Evolutionary conservation across 164 flowering plant species (phyloP), one percentile per base, ranked within the genome.

Genomic region (Pachysandra terminalis): DNA sequence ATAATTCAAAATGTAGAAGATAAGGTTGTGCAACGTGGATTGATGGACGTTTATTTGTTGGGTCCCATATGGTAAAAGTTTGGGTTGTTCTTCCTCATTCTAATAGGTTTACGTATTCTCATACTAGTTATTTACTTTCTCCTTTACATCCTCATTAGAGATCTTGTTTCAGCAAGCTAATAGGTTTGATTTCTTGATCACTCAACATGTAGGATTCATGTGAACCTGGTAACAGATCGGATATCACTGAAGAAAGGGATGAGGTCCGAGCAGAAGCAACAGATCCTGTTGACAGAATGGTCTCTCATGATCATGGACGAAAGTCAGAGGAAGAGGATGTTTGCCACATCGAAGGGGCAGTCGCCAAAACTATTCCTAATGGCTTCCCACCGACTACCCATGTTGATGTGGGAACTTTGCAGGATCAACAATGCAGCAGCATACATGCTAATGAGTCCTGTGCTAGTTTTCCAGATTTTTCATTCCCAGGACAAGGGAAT

Each of bases 161-260:
- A 51, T 27, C 51, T 21, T 59, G 12, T 9, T 49, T 28, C 60
- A 26, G 35, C 13, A 57, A 66, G 28, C 62, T 25, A 65, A 21
- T 56, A 53, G 62, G 10, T 67, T 9, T 63, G 52, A 21, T 27
- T 56, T 74, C 19, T 61, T 67, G 51, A 7, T 63, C 56, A 54
- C 61, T 28, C 56, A 71, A 56, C 21, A 21, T 70, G 19, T 69
- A 90, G 98, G 98, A 89, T 78, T 84, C 89, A 24, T 78, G 79
- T 70, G 94, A 90, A 73, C 94, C 81, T 55, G 93, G 89, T 55
- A 90, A 79, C 75, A 86, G 80, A 52, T 91, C 94, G 32, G 97
- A 93, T 73, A 74, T 86, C 26, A 88, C 91, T 12, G 92, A 89
- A 71, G 97, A 93, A 69, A 79, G 80, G 67, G 84, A 85, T 63